phyloP scores from a whole-genome alignment of 495 filamentous ascomycete genomes.

The Neurospora africana region DNA sequence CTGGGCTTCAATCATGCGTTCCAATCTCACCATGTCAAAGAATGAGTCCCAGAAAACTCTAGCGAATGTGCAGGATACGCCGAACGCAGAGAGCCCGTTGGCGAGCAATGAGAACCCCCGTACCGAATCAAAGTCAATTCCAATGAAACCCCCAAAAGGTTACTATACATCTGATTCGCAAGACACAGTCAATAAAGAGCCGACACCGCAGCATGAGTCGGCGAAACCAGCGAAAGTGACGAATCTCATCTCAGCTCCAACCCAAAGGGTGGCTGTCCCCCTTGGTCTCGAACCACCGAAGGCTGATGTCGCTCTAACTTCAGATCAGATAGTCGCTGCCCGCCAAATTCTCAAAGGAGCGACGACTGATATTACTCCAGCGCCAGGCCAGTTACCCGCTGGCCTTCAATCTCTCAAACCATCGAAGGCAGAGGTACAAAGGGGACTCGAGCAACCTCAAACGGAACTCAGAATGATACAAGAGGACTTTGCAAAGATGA shows the following conservation, averaged over 20 bases:
- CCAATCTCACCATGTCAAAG: neutral
- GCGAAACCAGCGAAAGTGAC: neutral
- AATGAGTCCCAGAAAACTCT: neutral
- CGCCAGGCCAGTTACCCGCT: neutral
- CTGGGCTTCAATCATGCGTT: neutral
- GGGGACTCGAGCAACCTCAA: neutral
- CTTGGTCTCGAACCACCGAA: neutral
- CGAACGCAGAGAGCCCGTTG: neutral
- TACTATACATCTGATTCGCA: neutral
- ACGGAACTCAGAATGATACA: neutral
- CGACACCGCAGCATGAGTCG: neutral
- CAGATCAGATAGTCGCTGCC: neutral
- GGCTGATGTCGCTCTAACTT: neutral
- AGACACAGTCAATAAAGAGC: neutral
- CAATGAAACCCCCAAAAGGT: neutral
- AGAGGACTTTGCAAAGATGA: neutral
- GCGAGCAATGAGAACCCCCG: neutral
- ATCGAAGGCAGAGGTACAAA: neutral
- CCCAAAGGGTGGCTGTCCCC: neutral
- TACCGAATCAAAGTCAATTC: neutral
- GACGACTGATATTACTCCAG: neutral
- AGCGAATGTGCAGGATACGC: neutral
- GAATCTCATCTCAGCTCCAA: neutral
- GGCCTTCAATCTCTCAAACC: neutral
- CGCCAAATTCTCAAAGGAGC: neutral